Evolutionary conservation across 768 basidiomycete genomes (phyloP).

Genomic region (Trametes villosa): DNA sequence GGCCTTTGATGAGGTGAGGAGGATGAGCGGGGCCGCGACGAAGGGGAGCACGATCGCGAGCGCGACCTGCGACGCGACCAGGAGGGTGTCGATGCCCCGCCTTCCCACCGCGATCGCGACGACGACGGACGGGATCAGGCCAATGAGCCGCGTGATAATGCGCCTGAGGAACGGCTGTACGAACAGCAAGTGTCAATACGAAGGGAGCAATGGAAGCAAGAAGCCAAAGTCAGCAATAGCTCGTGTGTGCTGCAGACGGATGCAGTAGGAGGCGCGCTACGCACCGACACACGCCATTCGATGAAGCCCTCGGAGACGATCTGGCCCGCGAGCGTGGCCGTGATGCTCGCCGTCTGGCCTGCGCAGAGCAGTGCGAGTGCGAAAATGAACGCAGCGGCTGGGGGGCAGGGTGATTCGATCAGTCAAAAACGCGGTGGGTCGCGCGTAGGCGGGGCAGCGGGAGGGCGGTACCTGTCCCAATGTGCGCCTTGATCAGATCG

Average conservation of each 20-base stretch:
- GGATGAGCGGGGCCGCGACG: conserved; percentile 77
- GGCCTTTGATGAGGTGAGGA: conserved; percentile 64
- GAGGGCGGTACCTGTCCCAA: conserved; percentile 63
- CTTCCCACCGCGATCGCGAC: conserved; percentile 80
- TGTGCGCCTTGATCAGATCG: conserved; percentile 61
- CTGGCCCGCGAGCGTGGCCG: conserved; percentile 89
- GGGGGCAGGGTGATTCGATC: conserved; percentile 5
- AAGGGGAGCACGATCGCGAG: conserved; percentile 85
- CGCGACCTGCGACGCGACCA: conserved; percentile 84
- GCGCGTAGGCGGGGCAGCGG: background rate
- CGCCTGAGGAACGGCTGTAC: conserved; percentile 75
- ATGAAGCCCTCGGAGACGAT: conserved; percentile 91
- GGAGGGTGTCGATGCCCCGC: conserved; percentile 70
- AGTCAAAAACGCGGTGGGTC: conserved; percentile 1
- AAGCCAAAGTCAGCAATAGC: background rate
- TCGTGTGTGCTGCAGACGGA: background rate
- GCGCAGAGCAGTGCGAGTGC: conserved; percentile 85
- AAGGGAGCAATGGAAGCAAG: background rate
- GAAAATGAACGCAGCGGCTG: conserved; percentile 82
- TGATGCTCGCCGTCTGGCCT: conserved; percentile 88
- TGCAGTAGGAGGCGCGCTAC: conserved; percentile 31
- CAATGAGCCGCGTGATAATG: conserved; percentile 76
- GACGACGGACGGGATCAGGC: conserved; percentile 80
- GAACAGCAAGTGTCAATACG: background rate
- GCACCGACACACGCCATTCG: conserved; percentile 80